phyloP scores from a whole-genome alignment of 129 eudicot genomes.

The Pseudognaphalium luteoalbum region DNA sequence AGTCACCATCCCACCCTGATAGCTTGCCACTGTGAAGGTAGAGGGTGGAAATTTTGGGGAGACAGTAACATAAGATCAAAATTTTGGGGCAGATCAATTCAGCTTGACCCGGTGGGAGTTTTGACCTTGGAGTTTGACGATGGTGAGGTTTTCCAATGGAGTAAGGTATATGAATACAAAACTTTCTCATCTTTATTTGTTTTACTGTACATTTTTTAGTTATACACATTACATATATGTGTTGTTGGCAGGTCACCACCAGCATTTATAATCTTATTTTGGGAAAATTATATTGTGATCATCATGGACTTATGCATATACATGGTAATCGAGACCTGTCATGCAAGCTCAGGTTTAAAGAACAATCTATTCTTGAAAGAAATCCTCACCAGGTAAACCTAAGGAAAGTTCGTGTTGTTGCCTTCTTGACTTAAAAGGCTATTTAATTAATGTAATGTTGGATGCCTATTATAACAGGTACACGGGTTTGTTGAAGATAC shows the following conservation, averaged over 20 bases:
- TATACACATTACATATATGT: not conserved
- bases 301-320: slow-evolving; percentile 57
- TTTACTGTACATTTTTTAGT: not conserved
- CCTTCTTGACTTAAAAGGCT: slow-evolving; percentile 17
- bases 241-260: slow-evolving; percentile 50
- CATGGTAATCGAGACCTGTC: slow-evolving; percentile 47
- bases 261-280: slow-evolving; percentile 53
- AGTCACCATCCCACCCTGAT: slow-evolving; percentile 56
- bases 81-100: slow-evolving; percentile 62
- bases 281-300: slow-evolving; percentile 65
- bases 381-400: slow-evolving; percentile 51
- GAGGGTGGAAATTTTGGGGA: slow-evolving; percentile 61
- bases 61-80: slow-evolving; percentile 51
- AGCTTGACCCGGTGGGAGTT: slow-evolving; percentile 61
- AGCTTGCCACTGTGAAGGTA: slow-evolving; percentile 59
- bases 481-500: slow-evolving; percentile 59
- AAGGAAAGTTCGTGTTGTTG: not conserved
- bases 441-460: not conserved
- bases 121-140: slow-evolving; percentile 60
- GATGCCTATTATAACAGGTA: slow-evolving; percentile 47
- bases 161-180: slow-evolving; percentile 39
- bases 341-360: slow-evolving; percentile 59
- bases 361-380: slow-evolving; percentile 52
- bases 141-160: slow-evolving; percentile 60
- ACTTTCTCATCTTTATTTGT: not conserved